Evolutionary conservation across 495 filamentous ascomycete genomes (phyloP).

Genomic region (Clavariopsis aquatica): DNA sequence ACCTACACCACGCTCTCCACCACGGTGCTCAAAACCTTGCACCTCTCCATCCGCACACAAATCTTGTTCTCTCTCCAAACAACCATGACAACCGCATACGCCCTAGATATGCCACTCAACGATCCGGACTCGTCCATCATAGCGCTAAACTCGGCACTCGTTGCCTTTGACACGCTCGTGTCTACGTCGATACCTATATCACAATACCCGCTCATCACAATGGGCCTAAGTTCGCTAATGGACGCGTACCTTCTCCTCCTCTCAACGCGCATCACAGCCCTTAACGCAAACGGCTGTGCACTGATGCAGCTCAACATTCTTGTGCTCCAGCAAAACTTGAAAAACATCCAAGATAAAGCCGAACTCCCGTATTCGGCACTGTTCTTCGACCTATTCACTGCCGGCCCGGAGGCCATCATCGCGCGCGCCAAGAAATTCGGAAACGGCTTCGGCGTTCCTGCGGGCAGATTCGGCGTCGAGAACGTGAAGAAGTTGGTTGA

Average conservation of each 20-base stretch:
- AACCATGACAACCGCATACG: constrained; percentile 52
- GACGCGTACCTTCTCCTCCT: constrained; percentile 69
- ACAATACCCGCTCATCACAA: constrained; percentile 54
- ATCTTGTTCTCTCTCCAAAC: constrained; percentile 59
- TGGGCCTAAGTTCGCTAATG: constrained; percentile 69
- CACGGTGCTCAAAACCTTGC: constrained; percentile 77
- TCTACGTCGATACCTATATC: constrained; percentile 63
- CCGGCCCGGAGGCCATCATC: constrained; percentile 67
- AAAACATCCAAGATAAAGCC: constrained; percentile 68
- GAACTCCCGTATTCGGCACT: constrained; percentile 67
- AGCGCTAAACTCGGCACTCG: constrained; percentile 74
- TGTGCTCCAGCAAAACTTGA: constrained; percentile 92
- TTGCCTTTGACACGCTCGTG: constrained; percentile 79
- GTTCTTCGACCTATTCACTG: constrained; percentile 78
- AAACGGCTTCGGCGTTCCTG: constrained; percentile 40
- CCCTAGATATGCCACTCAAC: constrained; percentile 70
- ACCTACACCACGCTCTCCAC: constrained; percentile 76
- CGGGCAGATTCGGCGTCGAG: constrained; percentile 69
- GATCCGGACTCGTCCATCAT: constrained; percentile 79
- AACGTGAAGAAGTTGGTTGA: constrained; percentile 83
- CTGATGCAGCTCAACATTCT: constrained; percentile 88
- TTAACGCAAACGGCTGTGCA: constrained; percentile 74
- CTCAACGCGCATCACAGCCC: constrained; percentile 61
- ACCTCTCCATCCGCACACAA: constrained; percentile 82
- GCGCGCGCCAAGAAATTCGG: constrained; percentile 41